These are phyloP conservation scores for Aspergillus udagawae DNA, from an alignment of 2,329 filamentous ascomycete genomes.

Conservation along the genomic window DNA sequence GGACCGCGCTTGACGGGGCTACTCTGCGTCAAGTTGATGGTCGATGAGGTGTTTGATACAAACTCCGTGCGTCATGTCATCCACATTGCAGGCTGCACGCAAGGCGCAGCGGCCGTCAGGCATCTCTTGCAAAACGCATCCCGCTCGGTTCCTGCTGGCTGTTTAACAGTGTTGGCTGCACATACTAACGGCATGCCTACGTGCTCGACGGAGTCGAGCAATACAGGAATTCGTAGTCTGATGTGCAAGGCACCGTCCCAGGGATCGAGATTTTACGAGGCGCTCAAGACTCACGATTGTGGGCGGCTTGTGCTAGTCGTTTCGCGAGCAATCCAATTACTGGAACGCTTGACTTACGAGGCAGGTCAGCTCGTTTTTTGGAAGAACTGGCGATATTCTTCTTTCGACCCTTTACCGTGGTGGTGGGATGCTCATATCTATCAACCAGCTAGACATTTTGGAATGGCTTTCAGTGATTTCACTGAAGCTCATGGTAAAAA, in stretches of 20 bases:
- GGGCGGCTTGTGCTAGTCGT: slow-evolving; percentile 10
- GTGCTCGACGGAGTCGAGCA: not conserved
- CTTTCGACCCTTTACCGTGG: slow-evolving; percentile 55
- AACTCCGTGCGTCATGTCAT: slow-evolving; percentile 31
- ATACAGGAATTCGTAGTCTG: not conserved
- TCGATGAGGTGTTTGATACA: slow-evolving; percentile 43
- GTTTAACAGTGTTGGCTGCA: slow-evolving; percentile 23
- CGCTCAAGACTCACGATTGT: slow-evolving; percentile 5
- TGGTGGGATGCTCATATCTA: slow-evolving; percentile 57
- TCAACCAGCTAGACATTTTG: slow-evolving; percentile 42
- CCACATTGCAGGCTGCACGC: slow-evolving; percentile 30
- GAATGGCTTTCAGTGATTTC: slow-evolving; percentile 3
- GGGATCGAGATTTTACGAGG: slow-evolving; percentile 5
- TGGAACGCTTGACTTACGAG: slow-evolving; percentile 18
- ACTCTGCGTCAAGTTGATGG: slow-evolving; percentile 67
- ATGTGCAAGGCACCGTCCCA: slow-evolving; percentile 1
- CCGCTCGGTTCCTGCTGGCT: slow-evolving; percentile 21
- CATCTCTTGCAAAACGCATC: slow-evolving; percentile 29
- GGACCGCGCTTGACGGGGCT: slow-evolving; percentile 61
- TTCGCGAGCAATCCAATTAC: slow-evolving; percentile 16
- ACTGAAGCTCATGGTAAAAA: not conserved
- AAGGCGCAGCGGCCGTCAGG: slow-evolving; percentile 24
- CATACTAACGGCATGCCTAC: slow-evolving; percentile 7
- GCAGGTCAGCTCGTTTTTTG: slow-evolving; percentile 44
- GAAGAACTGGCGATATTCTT: slow-evolving; percentile 53